Base-by-base conservation (phyloP, 257 asterid genomes). In the Buddleja alternifolia region DNA sequence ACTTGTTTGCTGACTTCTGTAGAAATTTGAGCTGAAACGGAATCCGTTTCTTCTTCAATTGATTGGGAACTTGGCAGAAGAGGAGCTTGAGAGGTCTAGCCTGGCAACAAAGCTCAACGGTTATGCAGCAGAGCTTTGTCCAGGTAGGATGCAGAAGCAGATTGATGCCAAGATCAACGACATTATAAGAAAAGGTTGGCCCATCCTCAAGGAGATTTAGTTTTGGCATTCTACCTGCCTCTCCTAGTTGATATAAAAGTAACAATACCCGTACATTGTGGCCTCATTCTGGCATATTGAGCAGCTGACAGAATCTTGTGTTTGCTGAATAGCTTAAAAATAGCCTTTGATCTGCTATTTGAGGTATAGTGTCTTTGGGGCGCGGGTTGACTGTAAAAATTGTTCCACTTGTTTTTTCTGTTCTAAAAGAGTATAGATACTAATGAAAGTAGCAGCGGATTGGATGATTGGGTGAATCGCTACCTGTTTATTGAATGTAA, bases 11-110 rank as follows among this genome's bases (percentile, higher is more conserved):
- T 54, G 62, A 73, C 54, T 32, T 54, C 4, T 74, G 60, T 78
- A 93, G 99, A 93, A 90, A 83, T 93, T 93, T 79, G 99, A 93
- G 95, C 97, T 93, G 19, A 92, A 89, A 73, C 80, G 90, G 75
- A 84, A 83, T n/a, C 89, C 85, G 0, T 87, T 94, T 79, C 88
- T 91, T 73, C 93, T 94, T 63, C 97, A 91, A 70, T 73, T 94
- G 85, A 90, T 91, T 15, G 99, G 99, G 25, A 91, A 89, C 81
- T 72, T 91, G 81, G 86, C 90, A 1, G 92, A 84, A 70, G 97
- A 94, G 74, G 99, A 91, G 84, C 93, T 91, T 4, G 85, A 84
- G 87, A 87, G 61, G 72, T 94, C 96, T 73, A 85, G 59, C 73
- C 76, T 89, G 74, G 97, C 95, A 53, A 82, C 97, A 62, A 91